Percentiles rank a stretch among this genome's conserved stretches.
Conservation (phyloP, 2,329 filamentous ascomycete genomes). For the Cadophora malorum region DNA sequence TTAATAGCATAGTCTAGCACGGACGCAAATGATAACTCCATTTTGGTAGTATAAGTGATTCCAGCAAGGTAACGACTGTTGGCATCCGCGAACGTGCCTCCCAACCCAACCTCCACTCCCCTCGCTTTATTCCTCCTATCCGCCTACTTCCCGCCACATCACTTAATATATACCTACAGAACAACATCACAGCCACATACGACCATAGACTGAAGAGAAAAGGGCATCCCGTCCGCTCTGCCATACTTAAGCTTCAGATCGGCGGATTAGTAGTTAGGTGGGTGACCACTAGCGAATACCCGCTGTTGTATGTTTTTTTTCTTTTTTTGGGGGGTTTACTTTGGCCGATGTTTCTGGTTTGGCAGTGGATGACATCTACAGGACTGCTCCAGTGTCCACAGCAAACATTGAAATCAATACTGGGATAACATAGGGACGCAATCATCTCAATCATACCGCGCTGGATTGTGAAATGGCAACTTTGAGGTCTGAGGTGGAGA, state of each 20-base stretch:
- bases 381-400: no score
- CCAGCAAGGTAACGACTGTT: no score
- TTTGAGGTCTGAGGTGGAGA: no score
- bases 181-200: conserved; percentile 3
- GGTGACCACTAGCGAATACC: conserved; percentile 21
- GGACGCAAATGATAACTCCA: no score
- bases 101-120: neutral
- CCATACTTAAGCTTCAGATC: conserved; percentile 21
- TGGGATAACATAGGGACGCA: no score
- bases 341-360: neutral
- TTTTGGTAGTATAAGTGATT: no score
- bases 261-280: conserved; percentile 21
- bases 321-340: neutral
- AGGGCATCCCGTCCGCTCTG: conserved; percentile 23
- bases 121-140: neutral
- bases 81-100: no score
- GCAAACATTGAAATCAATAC: no score
- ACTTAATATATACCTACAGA: neutral
- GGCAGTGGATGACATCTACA: no score
- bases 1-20: no score
- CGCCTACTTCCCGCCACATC: neutral
- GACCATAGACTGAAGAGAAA: conserved; percentile 16
- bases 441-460: no score
- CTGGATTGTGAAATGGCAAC: no score
- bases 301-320: conserved; percentile 18